Percentiles rank a stretch among this genome's conserved stretches.
phyloP scores from a whole-genome alignment of 768 basidiomycete genomes.

The Hemileccinum impolitum region DNA sequence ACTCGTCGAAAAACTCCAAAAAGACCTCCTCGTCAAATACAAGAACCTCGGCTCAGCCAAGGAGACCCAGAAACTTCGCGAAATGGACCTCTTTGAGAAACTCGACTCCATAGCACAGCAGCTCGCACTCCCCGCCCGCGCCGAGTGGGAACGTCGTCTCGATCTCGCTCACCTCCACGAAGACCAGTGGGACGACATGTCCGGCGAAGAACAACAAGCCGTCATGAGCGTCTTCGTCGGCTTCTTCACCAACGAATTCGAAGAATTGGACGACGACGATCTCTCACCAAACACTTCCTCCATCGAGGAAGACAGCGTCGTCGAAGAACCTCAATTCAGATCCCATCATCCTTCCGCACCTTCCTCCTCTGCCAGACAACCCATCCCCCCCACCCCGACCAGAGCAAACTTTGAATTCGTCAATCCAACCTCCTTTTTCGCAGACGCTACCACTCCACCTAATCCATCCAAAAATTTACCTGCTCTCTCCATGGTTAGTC shows the following conservation, averaged over 20 bases:
- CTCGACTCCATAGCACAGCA: constrained; percentile 19
- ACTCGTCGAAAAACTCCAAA: constrained; percentile 28
- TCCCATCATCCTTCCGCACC: not conserved
- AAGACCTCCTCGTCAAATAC: constrained; percentile 30
- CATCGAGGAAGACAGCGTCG: constrained; percentile 16
- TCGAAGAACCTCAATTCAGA: constrained; percentile 17
- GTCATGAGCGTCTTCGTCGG: constrained; percentile 30
- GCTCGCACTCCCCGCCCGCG: constrained; percentile 30
- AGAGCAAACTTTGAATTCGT: constrained; percentile 27
- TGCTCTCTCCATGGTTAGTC: constrained; percentile 29
- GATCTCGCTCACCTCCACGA: constrained; percentile 27
- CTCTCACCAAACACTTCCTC: constrained; percentile 5
- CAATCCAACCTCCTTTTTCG: constrained; percentile 27
- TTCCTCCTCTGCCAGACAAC: constrained; percentile 9
- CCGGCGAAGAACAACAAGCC: constrained; percentile 29
- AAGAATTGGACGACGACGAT: constrained; percentile 18
- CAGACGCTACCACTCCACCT: constrained; percentile 16
- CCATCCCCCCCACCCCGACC: constrained; percentile 19
- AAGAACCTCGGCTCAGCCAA: constrained; percentile 23
- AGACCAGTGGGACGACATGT: constrained; percentile 32
- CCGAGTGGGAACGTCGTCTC: constrained; percentile 34
- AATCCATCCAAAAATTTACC: constrained; percentile 28
- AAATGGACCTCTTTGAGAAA: constrained; percentile 27
- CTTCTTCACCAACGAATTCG: constrained; percentile 28
- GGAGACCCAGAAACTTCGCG: constrained; percentile 28